Conservation (phyloP, 805 yeast species). For the Lipomyces yamadae region DNA sequence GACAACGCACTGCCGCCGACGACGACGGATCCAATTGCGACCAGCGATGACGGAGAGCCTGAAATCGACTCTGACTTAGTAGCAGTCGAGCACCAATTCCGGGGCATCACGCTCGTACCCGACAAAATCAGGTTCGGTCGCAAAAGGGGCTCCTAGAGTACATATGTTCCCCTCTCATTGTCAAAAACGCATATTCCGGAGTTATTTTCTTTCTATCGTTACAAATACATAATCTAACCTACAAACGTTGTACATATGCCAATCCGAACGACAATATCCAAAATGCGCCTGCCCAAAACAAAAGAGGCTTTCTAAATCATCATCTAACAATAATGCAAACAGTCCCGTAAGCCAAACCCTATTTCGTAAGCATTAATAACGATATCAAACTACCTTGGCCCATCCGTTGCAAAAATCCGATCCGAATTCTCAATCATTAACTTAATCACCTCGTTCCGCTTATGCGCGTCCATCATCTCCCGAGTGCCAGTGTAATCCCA, state of each 20-base stretch:
- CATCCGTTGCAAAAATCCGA: slow-evolving; percentile 26
- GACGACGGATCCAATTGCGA: neutral
- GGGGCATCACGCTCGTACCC: slow-evolving; percentile 20
- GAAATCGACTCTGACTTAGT: slow-evolving; percentile 20
- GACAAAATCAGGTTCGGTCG: slow-evolving; percentile 29
- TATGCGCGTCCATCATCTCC: slow-evolving; percentile 84
- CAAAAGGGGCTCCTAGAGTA: neutral
- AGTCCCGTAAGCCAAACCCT: neutral
- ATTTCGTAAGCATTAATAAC: neutral
- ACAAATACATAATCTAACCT: neutral
- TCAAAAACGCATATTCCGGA: neutral
- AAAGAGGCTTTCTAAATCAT: neutral
- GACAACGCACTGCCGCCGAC: neutral
- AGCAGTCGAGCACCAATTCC: slow-evolving; percentile 12
- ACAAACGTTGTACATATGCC: neutral
- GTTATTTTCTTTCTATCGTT: neutral
- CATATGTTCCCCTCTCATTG: neutral
- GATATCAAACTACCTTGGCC: slow-evolving; percentile 12
- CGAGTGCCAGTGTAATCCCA: slow-evolving; percentile 77
- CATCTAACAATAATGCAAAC: neutral
- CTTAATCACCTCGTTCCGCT: slow-evolving; percentile 78
- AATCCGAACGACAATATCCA: neutral
- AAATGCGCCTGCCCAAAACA: slow-evolving; percentile 4
- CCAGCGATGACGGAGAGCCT: slow-evolving; percentile 14
- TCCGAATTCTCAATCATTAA: slow-evolving; percentile 53